Evolutionary conservation across 2,329 filamentous ascomycete genomes (phyloP).

Genomic region (Calonectria ilicicola): DNA sequence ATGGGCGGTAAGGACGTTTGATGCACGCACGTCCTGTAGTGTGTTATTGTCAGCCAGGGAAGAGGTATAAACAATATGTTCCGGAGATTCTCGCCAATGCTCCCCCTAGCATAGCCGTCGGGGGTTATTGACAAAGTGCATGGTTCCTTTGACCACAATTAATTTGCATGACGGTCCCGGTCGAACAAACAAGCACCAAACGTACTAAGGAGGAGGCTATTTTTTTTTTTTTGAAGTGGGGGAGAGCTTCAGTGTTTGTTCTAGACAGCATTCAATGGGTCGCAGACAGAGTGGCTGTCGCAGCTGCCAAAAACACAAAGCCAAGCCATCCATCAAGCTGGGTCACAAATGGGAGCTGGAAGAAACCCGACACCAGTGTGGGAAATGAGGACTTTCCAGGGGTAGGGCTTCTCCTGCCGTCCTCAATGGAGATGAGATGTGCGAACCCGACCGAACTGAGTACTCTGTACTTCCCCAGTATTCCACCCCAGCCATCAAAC

Average conservation of each 20-base stretch:
- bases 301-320: neutral
- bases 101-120: slow-evolving; percentile 1
- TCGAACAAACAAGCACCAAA: neutral
- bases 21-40: neutral
- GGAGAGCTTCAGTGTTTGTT: neutral
- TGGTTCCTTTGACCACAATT: slow-evolving; percentile 8
- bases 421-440: slow-evolving; percentile 17
- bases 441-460: neutral
- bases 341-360: neutral
- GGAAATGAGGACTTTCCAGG: slow-evolving; percentile 23
- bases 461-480: neutral
- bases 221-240: neutral
- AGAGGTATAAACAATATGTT: neutral
- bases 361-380: neutral
- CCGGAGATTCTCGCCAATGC: neutral
- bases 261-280: neutral
- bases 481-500: slow-evolving; percentile 3
- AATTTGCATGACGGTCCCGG: slow-evolving; percentile 8
- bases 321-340: neutral
- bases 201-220: neutral
- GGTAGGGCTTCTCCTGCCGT: slow-evolving; percentile 7
- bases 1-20: slow-evolving; percentile 20
- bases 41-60: neutral
- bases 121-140: neutral
- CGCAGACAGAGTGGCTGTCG: neutral